Conservation (phyloP, 495 filamentous ascomycete species). For the Penicillium dipodomyicola region DNA sequence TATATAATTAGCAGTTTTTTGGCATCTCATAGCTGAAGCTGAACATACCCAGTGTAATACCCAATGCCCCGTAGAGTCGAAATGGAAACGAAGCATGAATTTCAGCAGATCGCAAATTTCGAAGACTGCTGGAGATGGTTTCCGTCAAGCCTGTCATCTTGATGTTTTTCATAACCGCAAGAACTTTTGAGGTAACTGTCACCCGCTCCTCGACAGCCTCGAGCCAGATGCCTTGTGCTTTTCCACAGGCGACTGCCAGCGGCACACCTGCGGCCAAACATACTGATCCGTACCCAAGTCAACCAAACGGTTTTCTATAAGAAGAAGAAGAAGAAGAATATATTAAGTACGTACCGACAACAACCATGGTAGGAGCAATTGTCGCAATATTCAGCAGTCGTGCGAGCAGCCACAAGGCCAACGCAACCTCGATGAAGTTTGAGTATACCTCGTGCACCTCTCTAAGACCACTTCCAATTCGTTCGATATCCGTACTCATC, state of each 20-base stretch:
- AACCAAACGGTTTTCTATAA: background rate
- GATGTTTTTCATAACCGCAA: conserved; percentile 55
- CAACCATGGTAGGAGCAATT: conserved; percentile 47
- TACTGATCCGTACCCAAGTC: conserved; percentile 9
- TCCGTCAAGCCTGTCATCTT: conserved; percentile 59
- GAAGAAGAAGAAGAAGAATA: background rate
- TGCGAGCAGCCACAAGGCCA: conserved; percentile 54
- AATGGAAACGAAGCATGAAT: conserved; percentile 17
- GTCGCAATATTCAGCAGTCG: conserved; percentile 46
- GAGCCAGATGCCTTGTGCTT: conserved; percentile 44
- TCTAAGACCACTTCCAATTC: conserved; percentile 35
- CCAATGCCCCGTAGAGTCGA: conserved; percentile 15
- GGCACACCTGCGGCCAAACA: conserved; percentile 24
- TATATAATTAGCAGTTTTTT: conserved; percentile 10
- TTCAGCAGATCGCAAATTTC: conserved; percentile 20
- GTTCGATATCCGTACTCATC: conserved; percentile 58
- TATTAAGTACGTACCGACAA: conserved; percentile 38
- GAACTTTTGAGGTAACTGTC: conserved; percentile 45
- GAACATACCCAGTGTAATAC: conserved; percentile 19
- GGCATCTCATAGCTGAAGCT: background rate
- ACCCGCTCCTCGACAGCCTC: conserved; percentile 53
- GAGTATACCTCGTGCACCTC: conserved; percentile 51
- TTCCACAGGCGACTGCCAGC: conserved; percentile 18
- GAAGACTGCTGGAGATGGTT: conserved; percentile 34
- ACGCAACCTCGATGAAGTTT: conserved; percentile 48